These are phyloP conservation scores for Backusella mclennaniae DNA, from an alignment of 192 early-diverging fungal species.

Conservation along the genomic window DNA sequence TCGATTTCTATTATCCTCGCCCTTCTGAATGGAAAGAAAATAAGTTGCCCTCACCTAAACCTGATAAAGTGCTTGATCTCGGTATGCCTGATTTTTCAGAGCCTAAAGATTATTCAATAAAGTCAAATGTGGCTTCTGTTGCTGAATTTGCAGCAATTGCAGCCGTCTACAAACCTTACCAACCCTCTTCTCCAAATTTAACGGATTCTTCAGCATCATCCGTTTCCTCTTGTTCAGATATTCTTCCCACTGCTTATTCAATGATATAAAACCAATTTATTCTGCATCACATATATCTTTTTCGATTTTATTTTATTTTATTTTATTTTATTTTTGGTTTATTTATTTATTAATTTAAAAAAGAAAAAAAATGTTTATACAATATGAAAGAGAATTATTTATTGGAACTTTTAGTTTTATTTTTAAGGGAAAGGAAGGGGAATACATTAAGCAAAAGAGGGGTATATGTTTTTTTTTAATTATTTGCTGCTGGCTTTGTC, in stretches of 20 bases:
- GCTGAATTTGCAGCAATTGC: slow-evolving; percentile 4
- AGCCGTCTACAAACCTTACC: neutral
- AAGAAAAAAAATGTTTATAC: neutral
- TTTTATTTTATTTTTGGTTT: neutral
- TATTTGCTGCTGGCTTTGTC: neutral
- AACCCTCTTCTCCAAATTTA: slow-evolving; percentile 10
- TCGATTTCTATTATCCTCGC: slow-evolving; percentile 3
- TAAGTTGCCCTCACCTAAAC: neutral
- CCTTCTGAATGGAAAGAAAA: neutral
- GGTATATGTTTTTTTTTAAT: neutral
- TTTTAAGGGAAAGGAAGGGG: neutral
- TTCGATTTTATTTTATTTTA: neutral
- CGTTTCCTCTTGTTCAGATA: slow-evolving; percentile 8
- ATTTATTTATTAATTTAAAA: neutral
- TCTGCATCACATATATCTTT: neutral
- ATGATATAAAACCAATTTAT: neutral
- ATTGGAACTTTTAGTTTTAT: neutral
- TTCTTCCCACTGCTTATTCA: slow-evolving; percentile 1
- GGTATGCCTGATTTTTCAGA: slow-evolving; percentile 5
- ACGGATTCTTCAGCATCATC: slow-evolving; percentile 14
- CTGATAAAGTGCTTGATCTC: neutral
- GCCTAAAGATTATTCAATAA: slow-evolving; percentile 4
- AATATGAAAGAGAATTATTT: neutral
- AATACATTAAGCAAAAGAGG: neutral
- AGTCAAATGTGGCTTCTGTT: neutral